Base-by-base conservation (phyloP, 2,329 filamentous ascomycete species). In the Xylariaceae sp. region DNA sequence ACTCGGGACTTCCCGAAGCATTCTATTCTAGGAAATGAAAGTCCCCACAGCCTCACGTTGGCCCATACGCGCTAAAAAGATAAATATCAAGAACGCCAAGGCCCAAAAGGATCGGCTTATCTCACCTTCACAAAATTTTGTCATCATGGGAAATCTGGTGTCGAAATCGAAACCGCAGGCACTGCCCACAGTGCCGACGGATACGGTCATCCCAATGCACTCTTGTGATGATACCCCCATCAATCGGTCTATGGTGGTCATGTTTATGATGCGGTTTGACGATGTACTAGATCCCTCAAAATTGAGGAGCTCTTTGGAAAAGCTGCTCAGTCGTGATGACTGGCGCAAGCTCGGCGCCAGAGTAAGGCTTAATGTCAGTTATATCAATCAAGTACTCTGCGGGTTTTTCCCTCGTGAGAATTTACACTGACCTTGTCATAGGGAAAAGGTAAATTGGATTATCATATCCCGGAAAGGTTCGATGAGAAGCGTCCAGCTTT, bases 301-400 rank as follows among this genome's bases (percentile, higher is more conserved):
- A 39, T 57, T 76, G 16, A 56, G 61, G 12, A 23, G 41, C 3
- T 58, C 68, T 2, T 50, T 75, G 10, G 58, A 59, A 17, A 58
- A 57, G 21, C 52, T 75, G n/a, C 48, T 73, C 4, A 60, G 65
- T 22, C 63, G 64, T 19, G 67, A 64, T 6, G 67, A 67, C 27
- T 76, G 72, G 72, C 63, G 63, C 21, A 72, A 72, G 50, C 52
- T 76, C 2, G 71, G 72, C 1, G 72, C 65, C n/a, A 63, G 72
- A 16, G 34, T 75, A 22, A 60, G 71, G 22, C 42, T 59, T 29
- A 71, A 67, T 48, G 71, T 72, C 17, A 27, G 33, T 37, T 36
- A 6, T 10, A 16, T 22, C n/a, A n/a, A n/a, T n/a, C 20, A 42
- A 27, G 32, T 12, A 14, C 19, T 32, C 27, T 36, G 20, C 25